Evolutionary conservation across 148 eudicot species (phyloP).

Genomic region (Fagopyrum tataricum): DNA sequence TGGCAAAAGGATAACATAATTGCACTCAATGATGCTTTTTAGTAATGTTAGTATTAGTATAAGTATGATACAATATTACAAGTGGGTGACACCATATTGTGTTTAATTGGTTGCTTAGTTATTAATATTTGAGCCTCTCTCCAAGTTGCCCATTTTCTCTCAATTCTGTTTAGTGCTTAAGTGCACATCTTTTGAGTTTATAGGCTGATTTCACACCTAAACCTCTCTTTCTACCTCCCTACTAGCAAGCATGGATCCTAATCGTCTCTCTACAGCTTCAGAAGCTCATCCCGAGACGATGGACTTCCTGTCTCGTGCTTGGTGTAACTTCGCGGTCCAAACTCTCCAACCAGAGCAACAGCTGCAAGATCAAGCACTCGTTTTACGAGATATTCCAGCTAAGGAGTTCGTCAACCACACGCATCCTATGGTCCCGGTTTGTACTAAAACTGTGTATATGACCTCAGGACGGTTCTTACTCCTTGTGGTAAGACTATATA

Average conservation of each 20-base stretch:
- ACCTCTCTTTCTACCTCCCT: not conserved
- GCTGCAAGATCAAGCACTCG: constrained; percentile 29
- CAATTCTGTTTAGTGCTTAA: constrained; percentile 6
- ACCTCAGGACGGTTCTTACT: not conserved
- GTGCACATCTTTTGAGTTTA: constrained; percentile 9
- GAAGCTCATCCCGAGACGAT: constrained; percentile 87
- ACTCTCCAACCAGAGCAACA: constrained; percentile 51
- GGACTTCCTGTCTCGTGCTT: constrained; percentile 82
- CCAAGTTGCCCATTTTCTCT: constrained; percentile 6
- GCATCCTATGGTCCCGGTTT: constrained; percentile 19
- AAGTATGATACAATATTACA: not conserved
- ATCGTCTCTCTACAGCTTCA: constrained; percentile 41
- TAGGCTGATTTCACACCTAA: not conserved
- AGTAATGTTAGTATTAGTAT: not conserved
- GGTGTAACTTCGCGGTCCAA: constrained; percentile 92
- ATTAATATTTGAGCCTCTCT: not conserved
- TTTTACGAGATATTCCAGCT: constrained; percentile 27
- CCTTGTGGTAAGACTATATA: constrained; percentile 11
- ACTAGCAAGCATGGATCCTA: constrained; percentile 37
- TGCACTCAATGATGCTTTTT: constrained; percentile 10
- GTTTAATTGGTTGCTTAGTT: not conserved
- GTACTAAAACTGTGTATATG: constrained; percentile 1
- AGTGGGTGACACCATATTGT: not conserved
- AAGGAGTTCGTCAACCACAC: not conserved
- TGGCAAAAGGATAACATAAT: constrained; percentile 12